phyloP scores from a whole-genome alignment of 2,329 filamentous ascomycete species.

The Hymenoscyphus linearis region DNA sequence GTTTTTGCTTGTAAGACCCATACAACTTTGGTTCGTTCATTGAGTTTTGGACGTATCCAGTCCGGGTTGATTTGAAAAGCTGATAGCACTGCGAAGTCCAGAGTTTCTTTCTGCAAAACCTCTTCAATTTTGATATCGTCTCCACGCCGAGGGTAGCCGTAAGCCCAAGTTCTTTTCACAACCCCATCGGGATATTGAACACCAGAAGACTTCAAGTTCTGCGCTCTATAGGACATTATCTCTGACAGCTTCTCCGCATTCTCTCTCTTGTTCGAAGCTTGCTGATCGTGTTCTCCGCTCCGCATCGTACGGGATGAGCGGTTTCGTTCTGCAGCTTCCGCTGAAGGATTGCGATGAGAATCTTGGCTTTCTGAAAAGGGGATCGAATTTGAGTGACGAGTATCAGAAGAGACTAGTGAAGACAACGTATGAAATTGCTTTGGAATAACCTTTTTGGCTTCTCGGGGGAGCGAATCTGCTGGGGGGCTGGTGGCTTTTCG shows the following conservation, averaged over 20 bases:
- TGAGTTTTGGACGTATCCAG: slow-evolving; percentile 49
- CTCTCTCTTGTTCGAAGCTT: not conserved
- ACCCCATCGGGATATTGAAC: slow-evolving; percentile 44
- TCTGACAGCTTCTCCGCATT: slow-evolving; percentile 2
- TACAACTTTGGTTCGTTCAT: slow-evolving; percentile 56
- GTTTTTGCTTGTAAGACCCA: slow-evolving; percentile 52
- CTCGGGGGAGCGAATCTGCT: slow-evolving; percentile 3
- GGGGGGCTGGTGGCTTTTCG: slow-evolving; percentile 32
- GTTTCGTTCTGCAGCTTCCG: not conserved
- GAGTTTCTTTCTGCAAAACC: slow-evolving; percentile 65
- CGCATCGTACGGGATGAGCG: not conserved
- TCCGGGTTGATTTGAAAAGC: slow-evolving; percentile 82
- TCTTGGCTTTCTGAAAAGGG: not conserved
- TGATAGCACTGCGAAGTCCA: slow-evolving; percentile 76
- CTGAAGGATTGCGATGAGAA: not conserved
- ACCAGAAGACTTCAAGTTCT: slow-evolving; percentile 9
- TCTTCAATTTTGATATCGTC: slow-evolving; percentile 87
- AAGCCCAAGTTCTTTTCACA: slow-evolving; percentile 78
- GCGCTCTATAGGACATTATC: not conserved
- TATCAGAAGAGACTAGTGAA: not conserved
- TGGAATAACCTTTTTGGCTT: slow-evolving; percentile 10
- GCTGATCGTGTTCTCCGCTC: not conserved
- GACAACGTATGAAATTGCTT: slow-evolving; percentile 5
- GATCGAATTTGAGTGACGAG: not conserved
- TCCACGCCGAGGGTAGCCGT: slow-evolving; percentile 51